Evolutionary conservation across 352 stramenopile species (phyloP), one percentile per base, ranked within the genome.

Genomic region (Thalassiosira livingstoniorum): DNA sequence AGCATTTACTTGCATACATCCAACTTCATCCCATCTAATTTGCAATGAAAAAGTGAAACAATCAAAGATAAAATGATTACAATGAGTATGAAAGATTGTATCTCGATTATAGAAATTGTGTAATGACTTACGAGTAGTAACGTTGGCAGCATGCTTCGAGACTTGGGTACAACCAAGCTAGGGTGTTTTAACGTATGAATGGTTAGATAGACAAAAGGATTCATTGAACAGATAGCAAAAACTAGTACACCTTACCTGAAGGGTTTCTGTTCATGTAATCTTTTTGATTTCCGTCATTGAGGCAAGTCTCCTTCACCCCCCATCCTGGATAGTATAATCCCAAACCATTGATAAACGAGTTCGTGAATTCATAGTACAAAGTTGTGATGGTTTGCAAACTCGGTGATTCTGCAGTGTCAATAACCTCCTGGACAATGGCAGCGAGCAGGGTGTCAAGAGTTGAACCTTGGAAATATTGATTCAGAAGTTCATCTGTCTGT

Each of bases 321-420:
- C 78, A 85, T 15, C 39, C 78, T 32, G 78, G 78, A 62, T 80
- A 85, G 34, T 81, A 85, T 18, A 81, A 23, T 21, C 78, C 78
- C 18, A 85, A 39, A 35, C 78, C 71, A 57, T 25, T 3, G 47
- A 85, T 78, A 35, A 85, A 81, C 31, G 70, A 51, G 23, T 67
- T 68, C 3, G 81, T n/a, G 39, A 61, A 55, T 58, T 43, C 39
- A 54, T 78, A 85, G 42, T 43, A 58, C 11, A 78, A 29, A n/a
- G n/a, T 18, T 23, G 64, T 72, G 31, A 81, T 29, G 2, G 51
- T 32, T 63, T 57, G 31, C n/a, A 85, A n/a, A 53, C 29, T 78
- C 45, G 43, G 23, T 51, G 66, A 27, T 25, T 53, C 47, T 25
- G 29, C 66, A 53, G 13, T 75, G 53, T 51, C 35, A 27, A 37